Evolutionary conservation across 202 grass and related monocot species (phyloP).

Genomic region (Setaria viridis): DNA sequence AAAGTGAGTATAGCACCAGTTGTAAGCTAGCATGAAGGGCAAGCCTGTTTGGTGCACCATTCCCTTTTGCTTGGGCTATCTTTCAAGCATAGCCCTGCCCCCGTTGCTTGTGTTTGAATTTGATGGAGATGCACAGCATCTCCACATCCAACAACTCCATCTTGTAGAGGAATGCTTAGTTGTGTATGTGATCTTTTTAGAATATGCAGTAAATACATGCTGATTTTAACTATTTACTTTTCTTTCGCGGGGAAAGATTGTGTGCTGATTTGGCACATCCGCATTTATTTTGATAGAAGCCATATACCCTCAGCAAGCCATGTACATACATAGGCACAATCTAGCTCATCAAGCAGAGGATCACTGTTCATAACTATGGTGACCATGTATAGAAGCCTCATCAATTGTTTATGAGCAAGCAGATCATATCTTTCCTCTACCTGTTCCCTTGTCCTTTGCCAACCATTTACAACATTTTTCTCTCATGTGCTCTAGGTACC

Average conservation of each 20-base stretch:
- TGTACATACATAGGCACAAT: neutral
- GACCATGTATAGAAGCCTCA: neutral
- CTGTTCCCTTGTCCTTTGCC: conserved; percentile 30
- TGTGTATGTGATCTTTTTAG: neutral
- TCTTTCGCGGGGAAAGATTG: neutral
- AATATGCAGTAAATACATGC: neutral
- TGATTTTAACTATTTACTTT: neutral
- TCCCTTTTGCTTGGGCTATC: conserved; percentile 44
- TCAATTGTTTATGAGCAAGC: conserved; percentile 30
- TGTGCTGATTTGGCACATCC: neutral
- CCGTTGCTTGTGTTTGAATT: conserved; percentile 39
- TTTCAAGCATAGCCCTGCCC: conserved; percentile 54
- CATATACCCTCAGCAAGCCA: neutral
- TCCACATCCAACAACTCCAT: conserved; percentile 33
- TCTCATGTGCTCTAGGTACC: conserved; percentile 52
- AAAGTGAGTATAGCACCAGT: conserved; percentile 10
- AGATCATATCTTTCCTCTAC: conserved; percentile 35
- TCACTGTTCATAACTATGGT: neutral
- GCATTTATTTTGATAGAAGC: neutral
- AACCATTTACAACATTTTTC: conserved; percentile 40
- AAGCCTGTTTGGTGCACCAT: conserved; percentile 63
- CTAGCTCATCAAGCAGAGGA: neutral
- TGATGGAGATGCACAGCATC: conserved; percentile 45
- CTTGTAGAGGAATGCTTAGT: conserved; percentile 5
- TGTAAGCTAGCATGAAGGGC: conserved; percentile 38